Base-by-base conservation (phyloP, 352 stramenopile species). In the Pythium monospermum region DNA sequence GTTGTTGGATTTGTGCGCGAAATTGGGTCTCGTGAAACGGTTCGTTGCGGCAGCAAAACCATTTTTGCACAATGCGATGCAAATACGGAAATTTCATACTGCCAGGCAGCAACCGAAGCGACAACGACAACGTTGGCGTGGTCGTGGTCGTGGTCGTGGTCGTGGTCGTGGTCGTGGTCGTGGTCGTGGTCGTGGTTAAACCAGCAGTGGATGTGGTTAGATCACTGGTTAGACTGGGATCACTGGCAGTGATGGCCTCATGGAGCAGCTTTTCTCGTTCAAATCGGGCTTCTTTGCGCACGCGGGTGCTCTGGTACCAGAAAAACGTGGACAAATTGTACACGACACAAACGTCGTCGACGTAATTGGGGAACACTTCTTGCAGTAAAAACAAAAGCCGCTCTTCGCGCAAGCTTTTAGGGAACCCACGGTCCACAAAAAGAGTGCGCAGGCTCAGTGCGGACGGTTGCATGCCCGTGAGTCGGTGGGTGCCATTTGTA, bases 401-500 rank as follows among this genome's bases (percentile, higher is more conserved):
- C 52, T 85, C 77, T 41, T 91, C 80, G 7, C 74, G 73, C 41
- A 94, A 65, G 38, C 71, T 76, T 62, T 88, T 87, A 31, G 83
- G 80, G 31, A 91, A 52, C 21, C 78, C 76, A 23, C 78, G 76
- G 51, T 91, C 67, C n/a, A 94, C 74, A 53, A 94, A 88, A 11
- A 94, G 60, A 26, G 80, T 88, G 18, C 77, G 71, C 39, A 77
- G 69, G 45, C 80, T 91, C 16, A 94, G 68, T 39, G 68, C 53
- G 15, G 80, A 91, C 5, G 83, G 80, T 50, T 88, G 71, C 83
- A 94, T 94, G 42, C 83, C 82, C 23, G 88, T 83, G 30, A 94
- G 64, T 13, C 30, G 30, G 7, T 35, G 30, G 7, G 30, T 35
- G 30, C 13, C 7, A 13, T 13, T 8, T 8, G 13, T 8, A 35